These are phyloP conservation scores for Backusella tuberculispora DNA, from an alignment of 192 early-diverging fungal species.

Conservation along the genomic window DNA sequence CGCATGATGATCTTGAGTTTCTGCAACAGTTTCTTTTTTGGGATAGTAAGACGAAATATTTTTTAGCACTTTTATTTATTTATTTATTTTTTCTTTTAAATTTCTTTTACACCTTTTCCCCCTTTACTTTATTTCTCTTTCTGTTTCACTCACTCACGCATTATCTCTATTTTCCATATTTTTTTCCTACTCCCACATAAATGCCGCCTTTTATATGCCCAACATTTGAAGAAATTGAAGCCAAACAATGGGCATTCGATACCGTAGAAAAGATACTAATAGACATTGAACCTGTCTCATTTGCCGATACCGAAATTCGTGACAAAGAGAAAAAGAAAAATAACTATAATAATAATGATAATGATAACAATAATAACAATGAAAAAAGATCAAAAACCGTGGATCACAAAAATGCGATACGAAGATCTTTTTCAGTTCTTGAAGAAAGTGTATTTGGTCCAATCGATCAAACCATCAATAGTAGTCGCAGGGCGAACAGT, in stretches of 20 bases:
- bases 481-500: background rate
- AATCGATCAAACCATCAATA: background rate
- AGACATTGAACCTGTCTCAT: background rate
- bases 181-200: background rate
- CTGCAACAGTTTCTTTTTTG: background rate
- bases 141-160: background rate
- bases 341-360: background rate
- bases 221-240: conserved; percentile 28
- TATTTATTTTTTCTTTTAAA: background rate
- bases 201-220: conserved; percentile 22
- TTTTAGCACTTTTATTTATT: background rate
- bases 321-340: background rate
- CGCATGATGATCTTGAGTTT: conserved; percentile 12
- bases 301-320: background rate
- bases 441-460: background rate
- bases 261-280: conserved; percentile 14
- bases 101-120: background rate
- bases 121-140: background rate
- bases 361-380: background rate
- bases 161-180: background rate
- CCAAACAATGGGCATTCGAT: conserved; percentile 23
- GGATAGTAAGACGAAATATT: background rate
- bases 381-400: background rate
- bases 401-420: conserved; percentile 2
- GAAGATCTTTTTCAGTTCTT: conserved; percentile 13